Evolutionary conservation across 495 filamentous ascomycete genomes (phyloP).

Genomic region (Chaetomium fimeti): DNA sequence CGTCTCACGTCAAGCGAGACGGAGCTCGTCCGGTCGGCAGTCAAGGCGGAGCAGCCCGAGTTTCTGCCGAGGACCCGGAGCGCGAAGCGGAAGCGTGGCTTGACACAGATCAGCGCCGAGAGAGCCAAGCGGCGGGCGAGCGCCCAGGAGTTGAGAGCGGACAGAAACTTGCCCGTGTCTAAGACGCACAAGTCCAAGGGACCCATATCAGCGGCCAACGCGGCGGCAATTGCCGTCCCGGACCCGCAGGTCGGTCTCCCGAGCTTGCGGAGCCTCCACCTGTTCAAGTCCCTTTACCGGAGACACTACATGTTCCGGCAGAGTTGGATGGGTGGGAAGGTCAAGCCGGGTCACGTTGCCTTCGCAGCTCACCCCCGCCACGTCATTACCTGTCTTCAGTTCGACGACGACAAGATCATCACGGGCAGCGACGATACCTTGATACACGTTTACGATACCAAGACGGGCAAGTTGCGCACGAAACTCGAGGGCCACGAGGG

Average conservation of each 20-base stretch:
- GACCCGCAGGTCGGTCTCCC: slow-evolving; percentile 77
- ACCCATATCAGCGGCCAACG: slow-evolving; percentile 79
- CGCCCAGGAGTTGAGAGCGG: slow-evolving; percentile 42
- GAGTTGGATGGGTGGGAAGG: slow-evolving; percentile 82
- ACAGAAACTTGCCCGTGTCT: slow-evolving; percentile 36
- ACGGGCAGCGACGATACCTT: slow-evolving; percentile 97
- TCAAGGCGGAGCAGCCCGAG: slow-evolving; percentile 39
- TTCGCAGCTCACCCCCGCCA: slow-evolving; percentile 94
- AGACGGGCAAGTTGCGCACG: slow-evolving; percentile 79
- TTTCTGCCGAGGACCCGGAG: slow-evolving; percentile 32
- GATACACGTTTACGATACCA: slow-evolving; percentile 98
- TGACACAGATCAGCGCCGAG: slow-evolving; percentile 45
- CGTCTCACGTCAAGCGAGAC: slow-evolving; percentile 50
- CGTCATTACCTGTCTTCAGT: slow-evolving; percentile 96
- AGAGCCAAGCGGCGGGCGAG: slow-evolving; percentile 54
- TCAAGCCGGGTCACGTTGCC: slow-evolving; percentile 89
- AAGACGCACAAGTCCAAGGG: slow-evolving; percentile 62
- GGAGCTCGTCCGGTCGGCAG: slow-evolving; percentile 41
- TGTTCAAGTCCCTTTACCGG: slow-evolving; percentile 95
- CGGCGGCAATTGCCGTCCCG: slow-evolving; percentile 75
- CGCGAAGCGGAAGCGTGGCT: slow-evolving; percentile 45
- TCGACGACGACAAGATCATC: slow-evolving; percentile 95
- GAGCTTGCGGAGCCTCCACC: slow-evolving; percentile 75
- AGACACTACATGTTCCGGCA: slow-evolving; percentile 84
- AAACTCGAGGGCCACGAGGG: slow-evolving; percentile 92